Evolutionary conservation across 805 yeast species (phyloP).

Genomic region (Zygosaccharomyces pseudorouxii): DNA sequence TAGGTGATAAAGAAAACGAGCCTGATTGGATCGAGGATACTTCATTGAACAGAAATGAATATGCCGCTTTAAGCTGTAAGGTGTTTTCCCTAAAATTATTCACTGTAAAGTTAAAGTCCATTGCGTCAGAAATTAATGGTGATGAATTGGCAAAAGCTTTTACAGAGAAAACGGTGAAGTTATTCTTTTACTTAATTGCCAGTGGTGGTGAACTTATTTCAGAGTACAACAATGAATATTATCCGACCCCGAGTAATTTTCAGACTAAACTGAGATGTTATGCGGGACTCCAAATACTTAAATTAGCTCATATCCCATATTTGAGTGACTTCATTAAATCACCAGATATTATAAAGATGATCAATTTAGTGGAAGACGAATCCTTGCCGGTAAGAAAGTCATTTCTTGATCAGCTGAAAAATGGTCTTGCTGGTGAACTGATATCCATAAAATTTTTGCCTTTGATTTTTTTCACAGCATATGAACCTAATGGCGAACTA

Average conservation of each 20-base stretch:
- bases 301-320: constrained; percentile 53
- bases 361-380: constrained; percentile 64
- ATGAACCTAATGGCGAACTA: constrained; percentile 58
- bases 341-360: constrained; percentile 46
- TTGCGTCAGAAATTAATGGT: constrained; percentile 29
- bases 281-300: constrained; percentile 63
- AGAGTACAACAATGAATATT: constrained; percentile 36
- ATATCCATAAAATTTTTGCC: constrained; percentile 66
- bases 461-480: constrained; percentile 66
- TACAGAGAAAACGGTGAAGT: constrained; percentile 61
- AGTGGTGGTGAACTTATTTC: constrained; percentile 74
- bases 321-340: constrained; percentile 52
- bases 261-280: constrained; percentile 59
- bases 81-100: constrained; percentile 50
- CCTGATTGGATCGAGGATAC: constrained; percentile 48
- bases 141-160: constrained; percentile 41
- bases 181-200: constrained; percentile 60
- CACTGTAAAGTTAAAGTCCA: constrained; percentile 51
- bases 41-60: constrained; percentile 37
- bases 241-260: constrained; percentile 59
- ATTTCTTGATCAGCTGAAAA: constrained; percentile 49
- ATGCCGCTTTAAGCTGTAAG: constrained; percentile 44
- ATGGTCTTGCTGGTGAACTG: constrained; percentile 44
- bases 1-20: constrained; percentile 31
- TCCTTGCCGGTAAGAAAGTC: constrained; percentile 49